Percentiles rank a stretch among this genome's conserved stretches.
Evolutionary conservation across 352 stramenopile genomes (phyloP).

Genomic region (Pythium guiyangense): DNA sequence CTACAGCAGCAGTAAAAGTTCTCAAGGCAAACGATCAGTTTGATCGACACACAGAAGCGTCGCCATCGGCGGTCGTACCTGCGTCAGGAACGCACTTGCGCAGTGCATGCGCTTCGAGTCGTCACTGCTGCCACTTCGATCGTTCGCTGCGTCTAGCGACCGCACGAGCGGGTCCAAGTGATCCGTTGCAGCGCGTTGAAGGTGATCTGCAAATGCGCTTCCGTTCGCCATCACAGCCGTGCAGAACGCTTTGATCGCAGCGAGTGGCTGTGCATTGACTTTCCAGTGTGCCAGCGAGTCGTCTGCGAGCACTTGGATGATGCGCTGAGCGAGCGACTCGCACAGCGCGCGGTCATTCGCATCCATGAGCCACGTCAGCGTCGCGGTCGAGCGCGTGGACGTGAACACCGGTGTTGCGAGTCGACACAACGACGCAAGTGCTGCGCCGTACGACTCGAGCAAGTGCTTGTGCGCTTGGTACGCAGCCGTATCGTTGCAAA

Average conservation of each 20-base stretch:
- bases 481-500: not conserved
- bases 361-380: constrained; percentile 12
- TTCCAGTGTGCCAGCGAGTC: constrained; percentile 9
- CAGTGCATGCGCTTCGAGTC: not conserved
- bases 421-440: constrained; percentile 12
- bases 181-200: constrained; percentile 16
- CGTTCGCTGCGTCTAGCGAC: constrained; percentile 11
- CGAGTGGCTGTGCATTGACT: constrained; percentile 9
- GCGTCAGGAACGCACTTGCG: constrained; percentile 10
- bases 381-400: not conserved
- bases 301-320: constrained; percentile 5
- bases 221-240: constrained; percentile 10
- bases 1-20: not conserved
- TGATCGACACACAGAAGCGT: not conserved
- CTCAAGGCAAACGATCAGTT: not conserved
- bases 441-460: constrained; percentile 7
- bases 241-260: constrained; percentile 27
- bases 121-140: not conserved
- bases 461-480: constrained; percentile 10
- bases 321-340: not conserved
- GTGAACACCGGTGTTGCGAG: constrained; percentile 2
- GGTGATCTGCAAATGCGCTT: constrained; percentile 16
- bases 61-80: constrained; percentile 1
- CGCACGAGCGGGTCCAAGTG: constrained; percentile 15
- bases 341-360: constrained; percentile 1